Conservation (phyloP, 495 filamentous ascomycete species). For the Collariella sp. region DNA sequence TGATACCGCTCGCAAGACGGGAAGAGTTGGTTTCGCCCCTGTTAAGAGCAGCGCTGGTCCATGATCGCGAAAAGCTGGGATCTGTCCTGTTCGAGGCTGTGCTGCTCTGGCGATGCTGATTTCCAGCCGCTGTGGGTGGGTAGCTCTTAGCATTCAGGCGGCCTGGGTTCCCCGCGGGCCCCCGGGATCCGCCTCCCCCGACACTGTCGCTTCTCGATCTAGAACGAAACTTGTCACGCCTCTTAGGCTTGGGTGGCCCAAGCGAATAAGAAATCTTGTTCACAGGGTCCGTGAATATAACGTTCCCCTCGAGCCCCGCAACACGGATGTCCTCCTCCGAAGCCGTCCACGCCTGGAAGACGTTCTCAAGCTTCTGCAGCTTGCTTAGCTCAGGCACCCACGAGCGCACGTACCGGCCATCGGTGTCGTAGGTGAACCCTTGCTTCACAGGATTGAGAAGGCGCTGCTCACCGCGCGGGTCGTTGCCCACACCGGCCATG, state of each 20-base stretch:
- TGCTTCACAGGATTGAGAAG: conserved; percentile 71
- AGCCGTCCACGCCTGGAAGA: conserved; percentile 59
- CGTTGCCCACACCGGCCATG: conserved; percentile 63
- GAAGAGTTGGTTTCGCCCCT: no score
- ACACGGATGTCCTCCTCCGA: conserved; percentile 40
- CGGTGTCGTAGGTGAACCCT: conserved; percentile 57
- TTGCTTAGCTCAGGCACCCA: conserved; percentile 56
- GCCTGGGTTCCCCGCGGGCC: not conserved
- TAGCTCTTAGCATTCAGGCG: no score
- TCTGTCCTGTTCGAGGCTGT: no score
- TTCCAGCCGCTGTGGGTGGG: no score
- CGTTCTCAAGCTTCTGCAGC: conserved; percentile 43
- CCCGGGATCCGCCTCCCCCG: not conserved
- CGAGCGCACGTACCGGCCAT: conserved; percentile 54
- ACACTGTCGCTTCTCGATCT: not conserved
- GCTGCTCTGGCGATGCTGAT: no score
- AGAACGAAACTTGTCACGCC: not conserved
- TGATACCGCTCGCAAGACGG: no score
- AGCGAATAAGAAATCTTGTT: conserved; percentile 48
- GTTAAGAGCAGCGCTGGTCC: no score
- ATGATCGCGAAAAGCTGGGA: no score
- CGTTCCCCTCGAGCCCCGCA: conserved; percentile 40
- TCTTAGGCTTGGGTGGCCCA: conserved; percentile 31
- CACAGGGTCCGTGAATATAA: conserved; percentile 49
- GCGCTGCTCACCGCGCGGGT: conserved; percentile 53